A percentile compares a stretch with the other conserved stretches of the same genome.
Conservation (phyloP, 2,329 filamentous ascomycete genomes). For the Onygenales sp. region DNA sequence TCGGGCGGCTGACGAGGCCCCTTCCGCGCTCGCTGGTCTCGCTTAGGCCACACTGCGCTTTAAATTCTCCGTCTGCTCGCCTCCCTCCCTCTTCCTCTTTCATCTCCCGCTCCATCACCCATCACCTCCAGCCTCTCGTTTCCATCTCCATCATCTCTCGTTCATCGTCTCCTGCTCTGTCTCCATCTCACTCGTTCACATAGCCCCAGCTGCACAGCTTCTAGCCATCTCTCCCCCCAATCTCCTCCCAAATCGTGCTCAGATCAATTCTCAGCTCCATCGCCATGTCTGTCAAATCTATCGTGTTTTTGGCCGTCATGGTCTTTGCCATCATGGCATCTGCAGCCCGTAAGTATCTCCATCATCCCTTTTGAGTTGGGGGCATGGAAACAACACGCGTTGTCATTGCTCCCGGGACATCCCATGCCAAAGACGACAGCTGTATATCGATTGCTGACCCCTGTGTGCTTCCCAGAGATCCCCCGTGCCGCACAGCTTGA, state of each 20-base stretch:
- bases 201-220: neutral
- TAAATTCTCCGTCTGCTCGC: constrained; percentile 7
- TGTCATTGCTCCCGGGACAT: no score
- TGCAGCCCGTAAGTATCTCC: constrained; percentile 13
- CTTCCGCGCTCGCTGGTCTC: neutral
- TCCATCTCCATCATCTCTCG: constrained; percentile 2
- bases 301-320: constrained; percentile 15
- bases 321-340: constrained; percentile 11
- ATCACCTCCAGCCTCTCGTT: neutral
- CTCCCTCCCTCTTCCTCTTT: constrained; percentile 1
- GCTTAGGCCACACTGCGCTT: constrained; percentile 1
- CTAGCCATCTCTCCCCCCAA: constrained; percentile 5
- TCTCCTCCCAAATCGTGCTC: constrained; percentile 1
- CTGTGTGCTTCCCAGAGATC: neutral
- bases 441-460: neutral
- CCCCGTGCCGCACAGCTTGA: neutral
- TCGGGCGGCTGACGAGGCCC: neutral
- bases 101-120: neutral
- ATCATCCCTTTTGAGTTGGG: neutral
- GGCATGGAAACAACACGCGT: neutral
- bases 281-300: constrained; percentile 10
- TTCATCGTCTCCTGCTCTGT: neutral
- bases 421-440: no score
- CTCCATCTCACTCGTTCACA: constrained; percentile 5
- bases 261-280: neutral